Evolutionary conservation across 2,329 filamentous ascomycete genomes (phyloP).

Genomic region (Exophiala aquamarina): DNA sequence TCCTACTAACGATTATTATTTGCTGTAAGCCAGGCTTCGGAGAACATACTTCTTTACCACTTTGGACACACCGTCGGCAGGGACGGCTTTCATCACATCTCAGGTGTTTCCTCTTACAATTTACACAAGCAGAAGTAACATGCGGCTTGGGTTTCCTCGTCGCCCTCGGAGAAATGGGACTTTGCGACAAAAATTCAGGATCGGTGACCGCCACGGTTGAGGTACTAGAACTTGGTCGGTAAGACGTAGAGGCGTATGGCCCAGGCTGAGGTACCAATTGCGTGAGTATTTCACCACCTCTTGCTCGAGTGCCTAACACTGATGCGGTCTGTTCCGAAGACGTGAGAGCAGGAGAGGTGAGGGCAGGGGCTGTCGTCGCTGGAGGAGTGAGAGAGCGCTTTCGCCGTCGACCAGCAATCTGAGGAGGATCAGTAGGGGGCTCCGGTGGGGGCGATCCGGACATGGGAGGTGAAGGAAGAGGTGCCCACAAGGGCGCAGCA

Average conservation of each 20-base stretch:
- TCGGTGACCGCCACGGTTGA: constrained; percentile 19
- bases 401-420: constrained; percentile 33
- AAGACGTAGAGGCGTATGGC: constrained; percentile 17
- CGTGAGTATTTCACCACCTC: constrained; percentile 17
- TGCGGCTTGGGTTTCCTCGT: constrained; percentile 48
- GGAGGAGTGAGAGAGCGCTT: constrained; percentile 34
- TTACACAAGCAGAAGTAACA: constrained; percentile 49
- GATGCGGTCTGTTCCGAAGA: constrained; percentile 20
- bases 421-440: constrained; percentile 38
- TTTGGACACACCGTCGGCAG: constrained; percentile 46
- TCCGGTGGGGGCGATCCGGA: constrained; percentile 41
- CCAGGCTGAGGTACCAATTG: constrained; percentile 12
- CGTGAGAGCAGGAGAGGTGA: constrained; percentile 18
- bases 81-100: constrained; percentile 47
- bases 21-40: constrained; percentile 1
- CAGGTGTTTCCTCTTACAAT: constrained; percentile 50
- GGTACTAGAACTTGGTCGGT: constrained; percentile 14
- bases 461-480: constrained; percentile 44
- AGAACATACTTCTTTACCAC: constrained; percentile 45
- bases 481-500: constrained; percentile 37
- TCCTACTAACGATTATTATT: constrained; percentile 32
- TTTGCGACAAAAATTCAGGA: constrained; percentile 19
- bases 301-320: constrained; percentile 16
- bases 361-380: constrained; percentile 20
- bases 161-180: constrained; percentile 35